Percentiles rank a stretch among this genome's conserved stretches.
phyloP scores from a whole-genome alignment of 148 eudicot species.

The Fagopyrum esculentum region DNA sequence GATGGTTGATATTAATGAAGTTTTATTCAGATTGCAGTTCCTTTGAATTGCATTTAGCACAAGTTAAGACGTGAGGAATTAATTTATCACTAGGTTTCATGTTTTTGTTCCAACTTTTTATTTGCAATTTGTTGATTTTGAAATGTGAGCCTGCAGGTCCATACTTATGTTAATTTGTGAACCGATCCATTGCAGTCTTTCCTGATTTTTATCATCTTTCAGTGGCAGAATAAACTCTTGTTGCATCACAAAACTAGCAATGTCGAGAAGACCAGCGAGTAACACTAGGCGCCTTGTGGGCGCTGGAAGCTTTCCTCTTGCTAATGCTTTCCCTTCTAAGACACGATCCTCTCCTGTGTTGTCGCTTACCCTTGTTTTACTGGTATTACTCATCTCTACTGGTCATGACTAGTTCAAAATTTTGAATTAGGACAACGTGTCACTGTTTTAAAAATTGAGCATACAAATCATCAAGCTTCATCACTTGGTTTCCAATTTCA shows the following conservation, averaged over 20 bases:
- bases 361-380: conserved; percentile 34
- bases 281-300: conserved; percentile 64
- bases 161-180: not conserved
- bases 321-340: conserved; percentile 65
- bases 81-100: not conserved
- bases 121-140: not conserved
- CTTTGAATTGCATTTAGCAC: not conserved
- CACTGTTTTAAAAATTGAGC: not conserved
- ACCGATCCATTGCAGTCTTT: not conserved
- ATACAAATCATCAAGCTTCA: not conserved
- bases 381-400: conserved; percentile 15
- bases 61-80: not conserved
- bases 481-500: conserved; percentile 5
- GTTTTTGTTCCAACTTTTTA: not conserved
- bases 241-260: conserved; percentile 21
- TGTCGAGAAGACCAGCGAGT: conserved; percentile 86
- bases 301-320: conserved; percentile 59
- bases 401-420: not conserved
- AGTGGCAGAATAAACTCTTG: not conserved
- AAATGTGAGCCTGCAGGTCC: not conserved
- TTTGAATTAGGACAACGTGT: not conserved
- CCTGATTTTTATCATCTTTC: not conserved
- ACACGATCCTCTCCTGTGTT: conserved; percentile 73
- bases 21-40: not conserved
- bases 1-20: not conserved